phyloP scores from a whole-genome alignment of 2,329 filamentous ascomycete genomes.

The Talaromyces albobiverticillius region DNA sequence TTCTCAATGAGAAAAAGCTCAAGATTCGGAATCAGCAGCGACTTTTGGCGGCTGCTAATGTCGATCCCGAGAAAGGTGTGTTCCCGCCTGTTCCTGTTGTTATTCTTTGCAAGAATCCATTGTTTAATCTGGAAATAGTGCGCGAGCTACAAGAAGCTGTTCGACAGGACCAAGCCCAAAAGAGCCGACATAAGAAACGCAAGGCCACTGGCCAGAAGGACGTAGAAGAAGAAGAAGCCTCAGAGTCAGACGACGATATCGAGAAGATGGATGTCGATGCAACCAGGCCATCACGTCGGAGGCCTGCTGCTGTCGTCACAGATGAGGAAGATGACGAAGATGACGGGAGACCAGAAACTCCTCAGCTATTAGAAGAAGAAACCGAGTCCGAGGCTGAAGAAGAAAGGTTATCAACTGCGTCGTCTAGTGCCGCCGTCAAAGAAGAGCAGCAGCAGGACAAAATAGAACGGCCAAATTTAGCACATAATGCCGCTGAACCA shows the following conservation, averaged over 20 bases:
- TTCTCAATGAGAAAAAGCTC: constrained; percentile 63
- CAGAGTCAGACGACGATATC: constrained; percentile 33
- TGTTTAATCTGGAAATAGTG: constrained; percentile 19
- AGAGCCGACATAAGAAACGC: constrained; percentile 26
- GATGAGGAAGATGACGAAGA: constrained; percentile 21
- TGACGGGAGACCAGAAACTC: constrained; percentile 27
- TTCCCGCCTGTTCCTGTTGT: neutral
- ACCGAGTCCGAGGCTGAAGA: constrained; percentile 30
- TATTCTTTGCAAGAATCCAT: neutral
- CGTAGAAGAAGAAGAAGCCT: constrained; percentile 19
- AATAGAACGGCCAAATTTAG: constrained; percentile 12
- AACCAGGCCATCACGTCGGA: constrained; percentile 1
- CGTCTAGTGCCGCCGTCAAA: neutral
- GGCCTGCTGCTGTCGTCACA: neutral
- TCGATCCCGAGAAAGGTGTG: constrained; percentile 39
- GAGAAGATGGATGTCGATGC: constrained; percentile 37
- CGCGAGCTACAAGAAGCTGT: constrained; percentile 19
- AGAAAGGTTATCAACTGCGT: constrained; percentile 18
- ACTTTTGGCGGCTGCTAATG: constrained; percentile 50
- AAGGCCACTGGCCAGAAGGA: constrained; percentile 17
- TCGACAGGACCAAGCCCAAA: constrained; percentile 15
- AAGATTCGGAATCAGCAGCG: constrained; percentile 63
- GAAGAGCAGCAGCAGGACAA: constrained; percentile 3
- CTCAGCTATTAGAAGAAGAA: constrained; percentile 33
- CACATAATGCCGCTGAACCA: constrained; percentile 15